These are phyloP conservation scores for Scedosporium dehoogii DNA, from an alignment of 2,329 filamentous ascomycete species.

Conservation along the genomic window DNA sequence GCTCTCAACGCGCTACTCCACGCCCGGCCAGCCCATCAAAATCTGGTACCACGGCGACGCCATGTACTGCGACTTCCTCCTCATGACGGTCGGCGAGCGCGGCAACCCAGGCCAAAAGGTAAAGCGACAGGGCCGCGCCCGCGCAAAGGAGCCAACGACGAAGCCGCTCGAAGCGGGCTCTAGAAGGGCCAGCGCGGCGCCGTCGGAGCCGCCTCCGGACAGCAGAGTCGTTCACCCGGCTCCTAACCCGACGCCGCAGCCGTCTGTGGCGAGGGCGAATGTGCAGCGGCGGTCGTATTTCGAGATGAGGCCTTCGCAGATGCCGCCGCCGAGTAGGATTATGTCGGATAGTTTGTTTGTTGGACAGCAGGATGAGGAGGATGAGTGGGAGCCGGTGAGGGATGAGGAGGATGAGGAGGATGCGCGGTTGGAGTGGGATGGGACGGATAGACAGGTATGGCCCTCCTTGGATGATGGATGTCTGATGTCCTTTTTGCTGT, in stretches of 20 bases:
- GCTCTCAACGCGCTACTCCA: slow-evolving; percentile 59
- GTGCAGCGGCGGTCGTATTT: slow-evolving; percentile 17
- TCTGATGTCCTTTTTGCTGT: background rate
- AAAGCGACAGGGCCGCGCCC: slow-evolving; percentile 21
- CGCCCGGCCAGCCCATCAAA: slow-evolving; percentile 61
- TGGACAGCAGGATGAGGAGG: slow-evolving; percentile 47
- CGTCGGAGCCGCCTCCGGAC: slow-evolving; percentile 20
- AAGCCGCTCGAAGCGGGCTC: slow-evolving; percentile 38
- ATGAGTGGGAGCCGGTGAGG: slow-evolving; percentile 60
- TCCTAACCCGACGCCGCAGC: slow-evolving; percentile 12
- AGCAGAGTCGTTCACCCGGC: slow-evolving; percentile 11
- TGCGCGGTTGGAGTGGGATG: slow-evolving; percentile 65
- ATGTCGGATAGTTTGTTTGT: slow-evolving; percentile 60
- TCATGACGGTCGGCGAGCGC: slow-evolving; percentile 71
- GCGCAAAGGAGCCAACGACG: slow-evolving; percentile 16
- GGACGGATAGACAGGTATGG: slow-evolving; percentile 52
- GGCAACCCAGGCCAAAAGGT: slow-evolving; percentile 37
- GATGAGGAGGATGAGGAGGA: slow-evolving; percentile 54
- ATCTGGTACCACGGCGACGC: slow-evolving; percentile 61
- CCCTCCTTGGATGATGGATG: background rate
- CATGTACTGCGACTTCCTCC: slow-evolving; percentile 64
- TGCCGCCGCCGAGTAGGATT: slow-evolving; percentile 47
- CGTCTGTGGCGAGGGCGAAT: slow-evolving; percentile 16
- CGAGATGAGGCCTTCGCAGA: slow-evolving; percentile 42
- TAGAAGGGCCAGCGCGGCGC: slow-evolving; percentile 31